Conservation (phyloP, 2,329 filamentous ascomycete species). For the Myriosclerotinia curreyana region DNA sequence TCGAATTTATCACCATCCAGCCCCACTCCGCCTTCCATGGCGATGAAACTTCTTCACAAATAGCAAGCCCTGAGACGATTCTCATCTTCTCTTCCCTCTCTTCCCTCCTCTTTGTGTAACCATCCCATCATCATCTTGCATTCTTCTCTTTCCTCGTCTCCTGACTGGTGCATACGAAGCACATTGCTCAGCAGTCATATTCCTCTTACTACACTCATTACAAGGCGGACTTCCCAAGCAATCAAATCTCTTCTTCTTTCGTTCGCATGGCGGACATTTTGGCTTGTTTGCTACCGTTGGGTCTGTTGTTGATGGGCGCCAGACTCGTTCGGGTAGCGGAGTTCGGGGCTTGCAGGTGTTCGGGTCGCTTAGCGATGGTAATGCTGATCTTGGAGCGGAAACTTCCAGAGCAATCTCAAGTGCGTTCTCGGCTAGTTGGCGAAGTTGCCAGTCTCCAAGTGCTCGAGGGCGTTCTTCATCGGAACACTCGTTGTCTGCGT, state of each 20-base stretch:
- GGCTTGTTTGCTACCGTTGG: slow-evolving; percentile 18
- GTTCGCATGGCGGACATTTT: slow-evolving; percentile 21
- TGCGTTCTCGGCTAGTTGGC: slow-evolving; percentile 16
- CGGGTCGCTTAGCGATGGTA: background rate
- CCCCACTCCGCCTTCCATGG: background rate
- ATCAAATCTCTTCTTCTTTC: slow-evolving; percentile 20
- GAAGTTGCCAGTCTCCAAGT: slow-evolving; percentile 12
- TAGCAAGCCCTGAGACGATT: background rate
- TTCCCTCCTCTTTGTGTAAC: slow-evolving; percentile 9
- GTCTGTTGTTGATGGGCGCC: slow-evolving; percentile 4
- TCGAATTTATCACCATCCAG: background rate
- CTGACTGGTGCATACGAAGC: background rate
- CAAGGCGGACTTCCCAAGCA: slow-evolving; percentile 19
- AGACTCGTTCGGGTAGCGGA: slow-evolving; percentile 14
- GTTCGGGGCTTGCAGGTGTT: slow-evolving; percentile 9
- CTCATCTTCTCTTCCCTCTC: slow-evolving; percentile 9
- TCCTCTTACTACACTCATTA: slow-evolving; percentile 18
- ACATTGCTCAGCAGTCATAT: slow-evolving; percentile 15
- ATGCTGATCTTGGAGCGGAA: background rate
- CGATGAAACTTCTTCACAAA: background rate
- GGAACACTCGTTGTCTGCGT: slow-evolving; percentile 17
- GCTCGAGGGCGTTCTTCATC: background rate
- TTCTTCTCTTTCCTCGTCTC: slow-evolving; percentile 3
- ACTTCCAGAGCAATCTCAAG: slow-evolving; percentile 10
- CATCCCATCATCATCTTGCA: slow-evolving; percentile 13